Percentiles rank a stretch among this genome's conserved stretches.
These are phyloP conservation scores for Eremothecium coryli DNA, from an alignment of 1,139 yeast species.

Conservation along the genomic window DNA sequence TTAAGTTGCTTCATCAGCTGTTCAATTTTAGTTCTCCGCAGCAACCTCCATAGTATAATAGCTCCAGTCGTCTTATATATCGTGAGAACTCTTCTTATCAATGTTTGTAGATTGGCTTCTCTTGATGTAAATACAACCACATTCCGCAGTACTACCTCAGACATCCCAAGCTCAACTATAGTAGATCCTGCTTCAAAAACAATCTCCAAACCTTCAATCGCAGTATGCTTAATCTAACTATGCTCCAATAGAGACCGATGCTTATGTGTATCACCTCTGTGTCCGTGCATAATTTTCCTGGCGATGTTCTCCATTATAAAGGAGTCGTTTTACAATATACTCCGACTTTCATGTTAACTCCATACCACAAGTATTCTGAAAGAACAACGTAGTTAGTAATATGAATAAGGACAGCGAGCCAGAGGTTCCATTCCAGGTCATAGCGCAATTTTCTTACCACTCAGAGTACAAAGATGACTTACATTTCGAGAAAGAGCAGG, in stretches of 20 bases:
- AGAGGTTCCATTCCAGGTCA: slow-evolving; percentile 53
- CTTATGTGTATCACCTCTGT: too few species aligned
- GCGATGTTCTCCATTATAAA: too few species aligned
- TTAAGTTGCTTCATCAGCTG: background rate
- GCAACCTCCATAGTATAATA: slow-evolving; percentile 1
- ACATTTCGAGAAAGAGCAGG: slow-evolving; percentile 55
- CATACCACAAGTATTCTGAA: slow-evolving; percentile 1
- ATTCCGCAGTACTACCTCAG: too few species aligned
- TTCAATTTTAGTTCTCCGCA: background rate
- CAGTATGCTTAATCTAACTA: too few species aligned
- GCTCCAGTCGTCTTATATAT: background rate
- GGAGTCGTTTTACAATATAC: too few species aligned
- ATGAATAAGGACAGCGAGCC: slow-evolving; percentile 4
- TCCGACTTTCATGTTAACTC: too few species aligned
- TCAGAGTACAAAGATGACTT: slow-evolving; percentile 84
- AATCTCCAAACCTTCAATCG: too few species aligned
- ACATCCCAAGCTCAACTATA: too few species aligned
- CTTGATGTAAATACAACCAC: background rate
- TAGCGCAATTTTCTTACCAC: slow-evolving; percentile 60
- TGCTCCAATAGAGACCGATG: too few species aligned
- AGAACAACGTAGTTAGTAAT: background rate
- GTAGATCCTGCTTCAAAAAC: too few species aligned
- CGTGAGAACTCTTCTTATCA: background rate
- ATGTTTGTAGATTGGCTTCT: background rate
- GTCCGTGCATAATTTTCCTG: too few species aligned